Percentiles rank a stretch among this genome's conserved stretches.
Evolutionary conservation across 192 early-diverging fungal species (phyloP).

Genomic region (Coemansia sp.): DNA sequence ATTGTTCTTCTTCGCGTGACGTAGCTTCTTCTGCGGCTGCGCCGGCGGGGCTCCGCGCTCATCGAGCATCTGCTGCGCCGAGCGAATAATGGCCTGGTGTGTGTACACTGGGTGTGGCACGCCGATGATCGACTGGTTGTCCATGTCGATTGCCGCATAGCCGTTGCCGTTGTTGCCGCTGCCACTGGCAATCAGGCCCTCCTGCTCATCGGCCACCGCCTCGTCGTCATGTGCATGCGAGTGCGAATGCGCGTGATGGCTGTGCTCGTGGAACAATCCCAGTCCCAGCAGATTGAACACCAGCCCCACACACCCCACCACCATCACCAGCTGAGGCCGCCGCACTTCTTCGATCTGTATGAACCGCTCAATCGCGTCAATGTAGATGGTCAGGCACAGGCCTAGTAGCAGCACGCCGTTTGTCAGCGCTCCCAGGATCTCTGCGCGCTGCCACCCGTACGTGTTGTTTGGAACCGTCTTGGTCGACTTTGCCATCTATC

Average conservation of each 20-base stretch:
- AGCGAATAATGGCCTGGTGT: conserved; percentile 55
- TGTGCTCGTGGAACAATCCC: conserved; percentile 76
- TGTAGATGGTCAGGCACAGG: conserved; percentile 85
- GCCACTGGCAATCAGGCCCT: conserved; percentile 21
- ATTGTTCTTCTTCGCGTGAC: conserved; percentile 10
- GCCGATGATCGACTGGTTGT: conserved; percentile 53
- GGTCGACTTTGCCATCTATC: conserved; percentile 60
- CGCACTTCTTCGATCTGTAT: conserved; percentile 66
- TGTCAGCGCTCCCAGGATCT: conserved; percentile 88
- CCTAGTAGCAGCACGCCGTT: conserved; percentile 90
- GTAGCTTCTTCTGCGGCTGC: conserved; percentile 11
- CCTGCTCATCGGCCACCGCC: conserved; percentile 31
- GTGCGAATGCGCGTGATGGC: conserved; percentile 53
- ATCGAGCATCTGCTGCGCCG: conserved; percentile 45
- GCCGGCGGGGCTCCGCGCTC: conserved; percentile 10
- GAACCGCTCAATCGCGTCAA: conserved; percentile 85
- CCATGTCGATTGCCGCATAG: conserved; percentile 20
- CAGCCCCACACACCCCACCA: conserved; percentile 77
- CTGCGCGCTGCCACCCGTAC: conserved; percentile 90
- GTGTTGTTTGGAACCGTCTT: conserved; percentile 65
- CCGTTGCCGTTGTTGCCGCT: not conserved
- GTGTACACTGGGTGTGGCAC: conserved; percentile 57
- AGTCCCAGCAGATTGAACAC: conserved; percentile 77
- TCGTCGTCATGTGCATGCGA: conserved; percentile 45
- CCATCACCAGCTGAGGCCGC: conserved; percentile 71